Evolutionary conservation across 139 green algal species (phyloP).

Genomic region (Ettlia oleoabundans): DNA sequence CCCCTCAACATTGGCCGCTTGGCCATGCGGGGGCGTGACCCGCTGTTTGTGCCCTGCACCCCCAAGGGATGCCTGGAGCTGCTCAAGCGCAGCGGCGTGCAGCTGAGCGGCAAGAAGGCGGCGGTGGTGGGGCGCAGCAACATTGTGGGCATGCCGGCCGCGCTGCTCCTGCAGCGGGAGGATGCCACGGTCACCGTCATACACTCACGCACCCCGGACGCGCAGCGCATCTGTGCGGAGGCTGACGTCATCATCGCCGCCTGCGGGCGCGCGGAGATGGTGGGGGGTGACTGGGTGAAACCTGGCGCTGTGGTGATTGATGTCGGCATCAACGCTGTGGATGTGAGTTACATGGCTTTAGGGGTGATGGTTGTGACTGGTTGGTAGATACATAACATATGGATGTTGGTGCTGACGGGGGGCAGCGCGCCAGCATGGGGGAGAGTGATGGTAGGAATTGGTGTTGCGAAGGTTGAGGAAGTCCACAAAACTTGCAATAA

Average conservation of each 20-base stretch:
- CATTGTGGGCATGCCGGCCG: conserved; percentile 92
- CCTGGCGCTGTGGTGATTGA: conserved; percentile 73
- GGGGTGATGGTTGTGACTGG: no score
- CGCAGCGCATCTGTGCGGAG: conserved; percentile 67
- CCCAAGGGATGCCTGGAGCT: conserved; percentile 93
- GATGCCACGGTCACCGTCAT: conserved; percentile 66
- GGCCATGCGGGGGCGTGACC: conserved; percentile 84
- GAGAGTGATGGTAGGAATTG: neutral
- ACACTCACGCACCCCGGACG: conserved; percentile 66
- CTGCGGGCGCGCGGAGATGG: conserved; percentile 85
- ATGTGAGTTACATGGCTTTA: no score
- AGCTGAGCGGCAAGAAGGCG: conserved; percentile 68
- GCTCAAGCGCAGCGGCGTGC: conserved; percentile 70
- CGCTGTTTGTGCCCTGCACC: conserved; percentile 88
- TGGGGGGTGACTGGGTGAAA: conserved; percentile 85
- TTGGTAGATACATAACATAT: no score
- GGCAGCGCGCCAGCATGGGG: no score
- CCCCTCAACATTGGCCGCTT: conserved; percentile 89
- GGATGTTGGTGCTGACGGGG: no score
- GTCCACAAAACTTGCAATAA: neutral
- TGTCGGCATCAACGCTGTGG: conserved; percentile 78
- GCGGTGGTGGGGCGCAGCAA: conserved; percentile 93
- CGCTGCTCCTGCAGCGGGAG: conserved; percentile 75
- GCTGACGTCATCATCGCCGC: conserved; percentile 98
- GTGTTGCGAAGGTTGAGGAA: neutral